A percentile compares a stretch with the other conserved stretches of the same genome.
These are phyloP conservation scores for Balansia obtecta DNA, from an alignment of 2,329 filamentous ascomycete genomes.

Conservation along the genomic window DNA sequence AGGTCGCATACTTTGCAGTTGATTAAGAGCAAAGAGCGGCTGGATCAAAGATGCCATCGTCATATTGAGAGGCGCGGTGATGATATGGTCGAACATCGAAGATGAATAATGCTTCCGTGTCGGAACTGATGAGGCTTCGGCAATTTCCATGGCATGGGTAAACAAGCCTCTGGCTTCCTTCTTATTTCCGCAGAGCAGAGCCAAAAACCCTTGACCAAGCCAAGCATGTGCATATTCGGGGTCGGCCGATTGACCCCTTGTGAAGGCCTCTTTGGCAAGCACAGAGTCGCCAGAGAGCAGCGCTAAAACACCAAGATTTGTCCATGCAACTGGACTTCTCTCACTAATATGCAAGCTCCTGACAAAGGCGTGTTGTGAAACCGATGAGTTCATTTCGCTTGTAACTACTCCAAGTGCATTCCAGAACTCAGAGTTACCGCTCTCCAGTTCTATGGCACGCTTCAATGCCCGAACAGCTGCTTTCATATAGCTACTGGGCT, in stretches of 20 bases:
- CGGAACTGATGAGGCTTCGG: constrained; percentile 60
- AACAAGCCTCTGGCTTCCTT: constrained; percentile 77
- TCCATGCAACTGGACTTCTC: constrained; percentile 73
- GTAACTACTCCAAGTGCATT: constrained; percentile 89
- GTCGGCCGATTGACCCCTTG: constrained; percentile 82
- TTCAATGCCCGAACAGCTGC: constrained; percentile 87
- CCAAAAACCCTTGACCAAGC: constrained; percentile 84
- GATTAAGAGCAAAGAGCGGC: constrained; percentile 77
- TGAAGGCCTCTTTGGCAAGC: constrained; percentile 84
- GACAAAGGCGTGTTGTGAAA: constrained; percentile 88
- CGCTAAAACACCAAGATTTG: constrained; percentile 79
- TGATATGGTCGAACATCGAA: constrained; percentile 70
- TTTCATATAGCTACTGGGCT: constrained; percentile 57
- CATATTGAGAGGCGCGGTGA: constrained; percentile 39
- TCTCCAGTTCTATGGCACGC: constrained; percentile 86
- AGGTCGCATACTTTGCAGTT: constrained; percentile 61
- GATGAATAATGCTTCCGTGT: constrained; percentile 69
- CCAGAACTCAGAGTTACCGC: constrained; percentile 93
- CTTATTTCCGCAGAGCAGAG: constrained; percentile 59
- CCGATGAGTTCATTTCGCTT: constrained; percentile 69
- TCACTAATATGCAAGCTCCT: constrained; percentile 90
- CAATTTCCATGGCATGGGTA: constrained; percentile 88
- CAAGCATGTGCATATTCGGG: constrained; percentile 89
- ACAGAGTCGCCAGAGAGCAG: constrained; percentile 71
- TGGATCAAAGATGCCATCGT: constrained; percentile 59